Percentiles rank a stretch among this genome's conserved stretches.
These are phyloP conservation scores for Cicer judaicum DNA, from an alignment of 306 rosid species.

Conservation along the genomic window DNA sequence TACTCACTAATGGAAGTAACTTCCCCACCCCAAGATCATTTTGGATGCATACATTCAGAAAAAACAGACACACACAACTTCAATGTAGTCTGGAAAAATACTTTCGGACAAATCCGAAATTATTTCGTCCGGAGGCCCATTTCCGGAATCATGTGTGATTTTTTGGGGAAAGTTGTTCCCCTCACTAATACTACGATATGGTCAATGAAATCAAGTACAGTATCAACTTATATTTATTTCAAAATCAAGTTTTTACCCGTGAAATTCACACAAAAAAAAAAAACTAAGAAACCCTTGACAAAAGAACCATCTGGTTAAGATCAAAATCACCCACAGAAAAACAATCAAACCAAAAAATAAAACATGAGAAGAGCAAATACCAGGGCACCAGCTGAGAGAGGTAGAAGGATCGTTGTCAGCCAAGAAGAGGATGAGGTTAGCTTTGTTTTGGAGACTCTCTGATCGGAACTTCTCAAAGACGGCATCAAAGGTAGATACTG, in stretches of 20 bases:
- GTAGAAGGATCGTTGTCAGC: conserved; percentile 88
- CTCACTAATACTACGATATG: neutral
- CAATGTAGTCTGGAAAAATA: no score
- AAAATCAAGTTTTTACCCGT: neutral
- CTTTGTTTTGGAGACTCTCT: conserved; percentile 59
- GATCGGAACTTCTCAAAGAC: conserved; percentile 74
- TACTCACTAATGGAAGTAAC: neutral
- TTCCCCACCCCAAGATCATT: no score
- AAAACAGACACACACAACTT: no score
- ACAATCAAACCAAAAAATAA: neutral
- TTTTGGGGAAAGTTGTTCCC: no score
- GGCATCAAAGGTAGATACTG: conserved; percentile 58
- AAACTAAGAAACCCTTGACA: neutral
- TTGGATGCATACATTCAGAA: no score
- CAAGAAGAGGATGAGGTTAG: conserved; percentile 78
- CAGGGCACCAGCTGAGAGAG: conserved; percentile 93
- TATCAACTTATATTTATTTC: neutral
- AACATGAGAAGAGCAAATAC: conserved; percentile 36
- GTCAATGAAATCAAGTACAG: neutral
- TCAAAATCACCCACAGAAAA: neutral
- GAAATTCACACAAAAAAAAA: neutral
- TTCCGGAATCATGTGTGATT: no score
- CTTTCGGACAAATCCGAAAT: no score
- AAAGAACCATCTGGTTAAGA: neutral
- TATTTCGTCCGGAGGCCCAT: no score